These are phyloP conservation scores for Herpetomonas tarakana DNA, from an alignment of 208 protist species.

Conservation along the genomic window DNA sequence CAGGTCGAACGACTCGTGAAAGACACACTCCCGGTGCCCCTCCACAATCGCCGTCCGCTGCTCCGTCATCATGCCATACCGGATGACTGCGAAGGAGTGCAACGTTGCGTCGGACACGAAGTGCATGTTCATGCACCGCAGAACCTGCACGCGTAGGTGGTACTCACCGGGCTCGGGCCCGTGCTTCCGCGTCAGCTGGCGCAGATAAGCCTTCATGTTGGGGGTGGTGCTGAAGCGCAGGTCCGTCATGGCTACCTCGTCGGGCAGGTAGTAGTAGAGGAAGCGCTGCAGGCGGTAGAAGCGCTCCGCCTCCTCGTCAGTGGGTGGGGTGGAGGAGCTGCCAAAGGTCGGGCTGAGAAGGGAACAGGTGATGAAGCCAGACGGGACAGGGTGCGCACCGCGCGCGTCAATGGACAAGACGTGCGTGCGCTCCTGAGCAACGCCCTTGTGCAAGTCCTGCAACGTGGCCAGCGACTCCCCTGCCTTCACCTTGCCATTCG, in stretches of 20 bases:
- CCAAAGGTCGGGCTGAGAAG: conserved; percentile 50
- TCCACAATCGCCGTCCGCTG: conserved; percentile 47
- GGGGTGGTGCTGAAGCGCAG: conserved; percentile 59
- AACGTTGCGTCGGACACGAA: conserved; percentile 9
- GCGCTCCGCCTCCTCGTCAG: conserved; percentile 28
- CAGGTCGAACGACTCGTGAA: conserved; percentile 65
- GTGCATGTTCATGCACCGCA: conserved; percentile 34
- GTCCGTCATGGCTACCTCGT: conserved; percentile 52
- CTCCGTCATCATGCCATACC: conserved; percentile 50
- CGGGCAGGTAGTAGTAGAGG: conserved; percentile 70
- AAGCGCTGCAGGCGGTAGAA: conserved; percentile 56
- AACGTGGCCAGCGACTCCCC: conserved; percentile 70
- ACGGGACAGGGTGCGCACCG: conserved; percentile 28
- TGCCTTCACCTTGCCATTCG: conserved; percentile 31
- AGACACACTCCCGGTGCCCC: conserved; percentile 43
- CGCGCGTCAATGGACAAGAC: conserved; percentile 53
- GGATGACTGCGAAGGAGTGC: conserved; percentile 41
- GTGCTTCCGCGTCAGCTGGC: conserved; percentile 53
- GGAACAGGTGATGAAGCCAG: conserved; percentile 63
- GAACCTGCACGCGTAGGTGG: conserved; percentile 40
- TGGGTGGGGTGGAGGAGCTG: conserved; percentile 30
- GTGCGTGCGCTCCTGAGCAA: conserved; percentile 50
- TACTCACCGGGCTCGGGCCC: conserved; percentile 73
- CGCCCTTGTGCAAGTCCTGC: conserved; percentile 46
- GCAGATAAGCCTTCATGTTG: conserved; percentile 63